These are phyloP conservation scores for Agrocybe pediades DNA, from an alignment of 768 basidiomycete species.

Conservation along the genomic window DNA sequence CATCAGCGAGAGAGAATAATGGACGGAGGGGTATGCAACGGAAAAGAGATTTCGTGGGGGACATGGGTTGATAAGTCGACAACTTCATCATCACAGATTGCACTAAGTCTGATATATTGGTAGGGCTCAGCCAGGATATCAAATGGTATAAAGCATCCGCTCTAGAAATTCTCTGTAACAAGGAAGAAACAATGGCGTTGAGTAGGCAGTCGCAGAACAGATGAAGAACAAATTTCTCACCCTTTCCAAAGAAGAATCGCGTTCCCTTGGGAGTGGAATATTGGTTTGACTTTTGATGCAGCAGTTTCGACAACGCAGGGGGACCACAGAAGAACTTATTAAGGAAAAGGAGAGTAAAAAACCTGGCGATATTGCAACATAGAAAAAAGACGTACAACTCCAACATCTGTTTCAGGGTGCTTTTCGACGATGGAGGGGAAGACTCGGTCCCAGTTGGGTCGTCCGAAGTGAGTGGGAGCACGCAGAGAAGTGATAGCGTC, in stretches of 20 bases:
- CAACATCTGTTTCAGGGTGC: slow-evolving; percentile 88
- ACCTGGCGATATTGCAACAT: not conserved
- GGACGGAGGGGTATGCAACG: too few species aligned
- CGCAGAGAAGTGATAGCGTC: slow-evolving; percentile 89
- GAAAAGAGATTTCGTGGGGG: too few species aligned
- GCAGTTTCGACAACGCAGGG: slow-evolving; percentile 60
- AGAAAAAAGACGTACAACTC: slow-evolving; percentile 60
- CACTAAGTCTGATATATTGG: not conserved
- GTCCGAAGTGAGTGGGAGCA: slow-evolving; percentile 90
- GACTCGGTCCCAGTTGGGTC: slow-evolving; percentile 84
- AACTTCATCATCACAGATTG: slow-evolving; percentile 1
- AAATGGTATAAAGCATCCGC: not conserved
- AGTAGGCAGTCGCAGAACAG: not conserved
- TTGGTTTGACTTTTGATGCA: slow-evolving; percentile 84
- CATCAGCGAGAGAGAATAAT: not conserved
- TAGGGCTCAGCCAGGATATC: not conserved
- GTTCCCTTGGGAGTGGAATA: slow-evolving; percentile 79
- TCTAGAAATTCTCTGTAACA: slow-evolving; percentile 36
- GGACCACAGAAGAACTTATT: slow-evolving; percentile 87
- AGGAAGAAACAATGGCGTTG: not conserved
- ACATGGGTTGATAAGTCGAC: too few species aligned
- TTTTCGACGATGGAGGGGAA: slow-evolving; percentile 76
- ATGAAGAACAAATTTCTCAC: slow-evolving; percentile 37
- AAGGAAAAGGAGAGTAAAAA: not conserved
- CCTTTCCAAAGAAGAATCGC: slow-evolving; percentile 90